Percentiles rank a stretch among this genome's conserved stretches.
Conservation (phyloP, 2,329 filamentous ascomycete genomes). For the Claviceps maximensis region DNA sequence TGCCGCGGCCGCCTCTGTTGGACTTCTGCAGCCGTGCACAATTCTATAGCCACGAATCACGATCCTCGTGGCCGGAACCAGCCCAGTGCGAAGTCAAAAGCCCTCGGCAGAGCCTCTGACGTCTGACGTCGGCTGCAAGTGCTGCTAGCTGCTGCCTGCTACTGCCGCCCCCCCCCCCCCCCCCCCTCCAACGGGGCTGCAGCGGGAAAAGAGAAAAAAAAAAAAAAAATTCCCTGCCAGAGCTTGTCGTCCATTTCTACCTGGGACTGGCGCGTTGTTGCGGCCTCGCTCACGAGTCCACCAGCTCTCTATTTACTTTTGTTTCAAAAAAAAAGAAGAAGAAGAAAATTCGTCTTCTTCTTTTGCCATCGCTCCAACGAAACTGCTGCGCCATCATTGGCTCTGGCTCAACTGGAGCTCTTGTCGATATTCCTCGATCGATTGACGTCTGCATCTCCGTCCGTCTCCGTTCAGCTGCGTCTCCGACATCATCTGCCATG, state of each 20-base stretch:
- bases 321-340: too few species aligned
- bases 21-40: background rate
- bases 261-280: constrained; percentile 1
- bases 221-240: constrained; percentile 5
- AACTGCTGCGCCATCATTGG: background rate
- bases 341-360: background rate
- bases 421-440: background rate
- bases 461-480: background rate
- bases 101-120: constrained; percentile 7
- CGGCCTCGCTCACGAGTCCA: constrained; percentile 3
- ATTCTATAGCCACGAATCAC: background rate
- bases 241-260: background rate
- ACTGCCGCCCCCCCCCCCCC: constrained; percentile 4
- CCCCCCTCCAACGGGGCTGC: constrained; percentile 1
- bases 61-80: constrained; percentile 4
- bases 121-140: constrained; percentile 4
- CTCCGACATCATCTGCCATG: constrained; percentile 37
- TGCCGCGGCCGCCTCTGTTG: too few species aligned
- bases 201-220: constrained; percentile 4
- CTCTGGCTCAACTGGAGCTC: background rate
- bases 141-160: background rate
- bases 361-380: background rate
- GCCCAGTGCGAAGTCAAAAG: constrained; percentile 2
- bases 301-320: background rate
- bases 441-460: background rate